Conservation (phyloP, 495 filamentous ascomycete genomes). For the Chaetomidium leptoderma region DNA sequence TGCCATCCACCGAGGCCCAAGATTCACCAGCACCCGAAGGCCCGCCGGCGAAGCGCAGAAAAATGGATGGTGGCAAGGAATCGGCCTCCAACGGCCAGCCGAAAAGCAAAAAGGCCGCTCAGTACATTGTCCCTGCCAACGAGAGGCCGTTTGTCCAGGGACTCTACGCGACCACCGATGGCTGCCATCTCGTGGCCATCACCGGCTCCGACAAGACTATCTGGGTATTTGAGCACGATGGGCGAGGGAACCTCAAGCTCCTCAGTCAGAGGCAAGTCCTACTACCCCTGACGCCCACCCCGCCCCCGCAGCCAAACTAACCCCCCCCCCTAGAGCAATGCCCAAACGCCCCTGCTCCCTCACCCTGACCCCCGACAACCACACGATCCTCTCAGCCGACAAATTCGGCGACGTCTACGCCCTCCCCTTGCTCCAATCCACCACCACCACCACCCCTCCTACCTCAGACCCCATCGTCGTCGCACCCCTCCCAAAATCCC, state of each 20-base stretch:
- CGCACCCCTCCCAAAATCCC: conserved; percentile 14
- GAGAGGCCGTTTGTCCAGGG: conserved; percentile 47
- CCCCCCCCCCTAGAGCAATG: conserved; percentile 60
- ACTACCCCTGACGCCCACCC: background rate
- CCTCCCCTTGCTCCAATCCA: conserved; percentile 64
- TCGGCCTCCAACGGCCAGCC: conserved; percentile 5
- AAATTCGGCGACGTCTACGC: conserved; percentile 96
- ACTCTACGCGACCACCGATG: conserved; percentile 54
- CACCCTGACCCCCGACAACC: conserved; percentile 59
- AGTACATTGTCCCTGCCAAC: conserved; percentile 11
- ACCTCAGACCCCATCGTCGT: background rate
- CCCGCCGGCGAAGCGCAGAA: conserved; percentile 34
- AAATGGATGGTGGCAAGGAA: conserved; percentile 18
- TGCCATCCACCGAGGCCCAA: conserved; percentile 3
- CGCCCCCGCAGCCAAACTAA: conserved; percentile 3
- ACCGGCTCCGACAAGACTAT: conserved; percentile 89
- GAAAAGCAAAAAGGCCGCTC: conserved; percentile 17
- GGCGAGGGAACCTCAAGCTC: conserved; percentile 57
- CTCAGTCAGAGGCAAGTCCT: conserved; percentile 65
- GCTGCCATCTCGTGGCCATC: conserved; percentile 65
- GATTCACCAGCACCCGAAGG: conserved; percentile 25
- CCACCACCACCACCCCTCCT: conserved; percentile 11
- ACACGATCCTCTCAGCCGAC: conserved; percentile 73
- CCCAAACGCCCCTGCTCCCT: conserved; percentile 82
- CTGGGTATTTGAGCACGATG: conserved; percentile 67